Percentiles rank a stretch among this genome's conserved stretches.
These are phyloP conservation scores for Eucalyptus curtisii DNA, from an alignment of 345 rosid species.

Conservation along the genomic window DNA sequence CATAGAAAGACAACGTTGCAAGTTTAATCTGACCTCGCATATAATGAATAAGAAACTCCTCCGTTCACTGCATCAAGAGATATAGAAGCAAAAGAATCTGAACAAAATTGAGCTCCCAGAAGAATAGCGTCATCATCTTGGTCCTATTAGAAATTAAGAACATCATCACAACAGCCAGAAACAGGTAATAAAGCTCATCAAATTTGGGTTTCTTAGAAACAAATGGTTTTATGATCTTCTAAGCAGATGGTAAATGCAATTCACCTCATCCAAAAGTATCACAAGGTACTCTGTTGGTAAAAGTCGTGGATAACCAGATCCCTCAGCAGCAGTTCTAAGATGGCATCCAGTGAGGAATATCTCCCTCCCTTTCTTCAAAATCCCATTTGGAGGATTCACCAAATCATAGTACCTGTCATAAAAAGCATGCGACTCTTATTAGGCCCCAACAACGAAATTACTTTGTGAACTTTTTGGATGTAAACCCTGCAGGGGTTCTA, in stretches of 20 bases:
- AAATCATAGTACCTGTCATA: conserved; percentile 55
- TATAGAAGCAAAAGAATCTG: conserved; percentile 77
- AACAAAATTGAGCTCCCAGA: conserved; percentile 74
- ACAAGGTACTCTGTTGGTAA: conserved; percentile 94
- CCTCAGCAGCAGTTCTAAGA: conserved; percentile 89
- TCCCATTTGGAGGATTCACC: conserved; percentile 62
- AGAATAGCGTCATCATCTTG: conserved; percentile 76
- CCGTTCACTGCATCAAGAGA: conserved; percentile 41
- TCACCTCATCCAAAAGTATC: conserved; percentile 81
- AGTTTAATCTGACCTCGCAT: conserved; percentile 49
- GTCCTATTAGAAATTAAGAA: conserved; percentile 36
- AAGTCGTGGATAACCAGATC: conserved; percentile 70
- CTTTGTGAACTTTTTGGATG: not conserved
- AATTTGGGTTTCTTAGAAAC: not conserved
- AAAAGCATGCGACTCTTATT: not conserved
- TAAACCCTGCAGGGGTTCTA: not conserved
- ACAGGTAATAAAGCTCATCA: not conserved
- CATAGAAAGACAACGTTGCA: not conserved
- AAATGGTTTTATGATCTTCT: not conserved
- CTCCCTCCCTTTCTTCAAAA: conserved; percentile 80
- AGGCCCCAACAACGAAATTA: not conserved
- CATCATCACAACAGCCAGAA: not conserved
- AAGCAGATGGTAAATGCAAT: not conserved
- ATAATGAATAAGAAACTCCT: conserved; percentile 67
- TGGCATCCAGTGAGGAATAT: conserved; percentile 81